These are phyloP conservation scores for Ceratocystis colombiana DNA, from an alignment of 2,329 filamentous ascomycete species.

Conservation along the genomic window DNA sequence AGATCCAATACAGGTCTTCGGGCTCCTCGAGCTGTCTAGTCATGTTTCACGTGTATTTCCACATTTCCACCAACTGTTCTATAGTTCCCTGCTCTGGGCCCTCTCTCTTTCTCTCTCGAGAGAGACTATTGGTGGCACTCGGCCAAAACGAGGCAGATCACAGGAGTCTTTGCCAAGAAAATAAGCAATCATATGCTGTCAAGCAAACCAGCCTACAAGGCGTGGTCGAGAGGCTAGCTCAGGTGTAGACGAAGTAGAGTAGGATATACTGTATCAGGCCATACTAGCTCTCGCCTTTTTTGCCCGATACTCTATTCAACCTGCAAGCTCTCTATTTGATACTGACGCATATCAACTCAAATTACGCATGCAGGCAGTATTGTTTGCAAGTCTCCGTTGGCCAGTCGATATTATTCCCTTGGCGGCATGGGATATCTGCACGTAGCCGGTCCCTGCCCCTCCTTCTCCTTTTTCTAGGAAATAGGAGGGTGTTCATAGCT, in stretches of 20 bases:
- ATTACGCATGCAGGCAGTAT: neutral
- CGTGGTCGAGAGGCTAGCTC: neutral
- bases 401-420: neutral
- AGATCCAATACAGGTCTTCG: neutral
- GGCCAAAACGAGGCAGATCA: neutral
- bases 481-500: no score
- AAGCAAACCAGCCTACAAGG: no score
- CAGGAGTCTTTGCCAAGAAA: neutral
- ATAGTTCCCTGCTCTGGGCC: slow-evolving; percentile 4
- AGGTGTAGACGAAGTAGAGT: neutral
- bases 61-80: slow-evolving; percentile 5
- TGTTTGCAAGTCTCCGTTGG: neutral
- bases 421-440: neutral
- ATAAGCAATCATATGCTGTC: neutral
- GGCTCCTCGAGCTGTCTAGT: neutral
- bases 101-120: neutral
- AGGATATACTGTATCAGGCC: neutral
- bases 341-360: neutral
- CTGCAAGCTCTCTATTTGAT: neutral
- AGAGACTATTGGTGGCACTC: slow-evolving; percentile 13
- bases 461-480: neutral
- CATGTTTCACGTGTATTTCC: slow-evolving; percentile 14
- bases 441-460: neutral
- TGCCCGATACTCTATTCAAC: neutral
- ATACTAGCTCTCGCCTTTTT: neutral